Evolutionary conservation across 2,329 filamentous ascomycete species (phyloP).

Genomic region (Escovopsis sp.): DNA sequence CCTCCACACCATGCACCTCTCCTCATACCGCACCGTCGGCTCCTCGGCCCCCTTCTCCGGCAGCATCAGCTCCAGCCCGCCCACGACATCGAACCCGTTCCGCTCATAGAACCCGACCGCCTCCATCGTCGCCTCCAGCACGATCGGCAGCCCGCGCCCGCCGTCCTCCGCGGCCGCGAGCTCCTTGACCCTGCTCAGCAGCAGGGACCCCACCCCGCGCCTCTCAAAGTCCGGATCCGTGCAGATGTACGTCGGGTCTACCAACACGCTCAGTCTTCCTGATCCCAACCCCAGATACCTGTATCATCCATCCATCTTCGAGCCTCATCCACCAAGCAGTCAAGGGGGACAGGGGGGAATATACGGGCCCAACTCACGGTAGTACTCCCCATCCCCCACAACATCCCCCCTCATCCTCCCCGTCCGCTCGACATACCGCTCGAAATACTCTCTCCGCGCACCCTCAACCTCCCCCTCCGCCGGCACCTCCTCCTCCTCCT

Average conservation of each 20-base stretch:
- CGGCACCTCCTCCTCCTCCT: constrained; percentile 8
- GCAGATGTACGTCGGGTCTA: constrained; percentile 26
- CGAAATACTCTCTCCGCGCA: constrained; percentile 17
- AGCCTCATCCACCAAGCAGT: not conserved
- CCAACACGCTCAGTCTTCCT: constrained; percentile 1
- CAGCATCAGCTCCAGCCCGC: constrained; percentile 21
- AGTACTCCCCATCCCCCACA: constrained; percentile 18
- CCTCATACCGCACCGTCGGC: constrained; percentile 20
- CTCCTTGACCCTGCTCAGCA: constrained; percentile 19
- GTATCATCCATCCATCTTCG: too few relatives aligned
- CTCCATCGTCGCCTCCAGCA: constrained; percentile 25
- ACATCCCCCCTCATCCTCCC: constrained; percentile 17
- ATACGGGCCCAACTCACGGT: constrained; percentile 19
- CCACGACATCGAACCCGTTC: constrained; percentile 20
- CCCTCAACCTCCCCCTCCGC: constrained; percentile 17
- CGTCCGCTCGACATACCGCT: constrained; percentile 18
- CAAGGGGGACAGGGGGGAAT: not conserved
- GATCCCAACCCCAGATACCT: too few relatives aligned
- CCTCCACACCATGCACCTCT: constrained; percentile 18
- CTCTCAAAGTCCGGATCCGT: constrained; percentile 20
- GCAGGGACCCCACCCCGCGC: constrained; percentile 20
- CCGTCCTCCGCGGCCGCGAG: constrained; percentile 16
- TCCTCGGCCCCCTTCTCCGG: constrained; percentile 14
- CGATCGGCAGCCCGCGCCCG: constrained; percentile 13
- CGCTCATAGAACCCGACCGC: constrained; percentile 24